A percentile compares a stretch with the other conserved stretches of the same genome.
phyloP scores from a whole-genome alignment of 371 early-diverging fungal genomes.

The Mortierella sp. region DNA sequence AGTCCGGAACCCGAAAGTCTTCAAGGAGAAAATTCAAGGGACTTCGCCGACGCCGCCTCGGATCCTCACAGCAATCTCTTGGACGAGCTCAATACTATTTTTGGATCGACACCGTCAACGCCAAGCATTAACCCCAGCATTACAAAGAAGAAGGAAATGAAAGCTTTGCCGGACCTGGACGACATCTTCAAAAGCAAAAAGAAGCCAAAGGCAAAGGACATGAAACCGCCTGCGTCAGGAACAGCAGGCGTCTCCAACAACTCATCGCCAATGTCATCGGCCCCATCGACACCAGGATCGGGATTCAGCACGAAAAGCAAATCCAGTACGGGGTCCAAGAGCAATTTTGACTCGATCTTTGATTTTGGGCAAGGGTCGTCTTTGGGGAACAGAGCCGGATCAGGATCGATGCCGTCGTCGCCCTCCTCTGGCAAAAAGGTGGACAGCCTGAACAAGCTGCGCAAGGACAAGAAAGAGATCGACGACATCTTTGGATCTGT shows the following conservation, averaged over 20 bases:
- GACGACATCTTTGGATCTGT: constrained; percentile 18
- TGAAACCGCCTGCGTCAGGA: background rate
- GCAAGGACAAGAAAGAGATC: constrained; percentile 29
- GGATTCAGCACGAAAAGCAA: constrained; percentile 11
- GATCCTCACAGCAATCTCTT: constrained; percentile 12
- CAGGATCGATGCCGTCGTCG: background rate
- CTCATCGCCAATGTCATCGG: background rate
- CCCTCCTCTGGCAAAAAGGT: background rate
- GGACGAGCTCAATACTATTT: constrained; percentile 20
- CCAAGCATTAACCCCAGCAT: background rate
- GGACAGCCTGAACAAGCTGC: background rate
- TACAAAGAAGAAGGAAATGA: background rate
- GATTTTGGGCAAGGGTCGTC: constrained; percentile 9
- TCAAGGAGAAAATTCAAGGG: background rate
- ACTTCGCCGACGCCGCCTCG: background rate
- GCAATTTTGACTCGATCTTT: constrained; percentile 47
- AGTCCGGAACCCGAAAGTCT: background rate
- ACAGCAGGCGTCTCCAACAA: background rate
- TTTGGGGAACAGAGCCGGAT: background rate
- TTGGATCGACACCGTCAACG: background rate
- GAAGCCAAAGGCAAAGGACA: constrained; percentile 20
- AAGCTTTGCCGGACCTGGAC: constrained; percentile 8
- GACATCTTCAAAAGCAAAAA: constrained; percentile 13
- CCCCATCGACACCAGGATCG: background rate
- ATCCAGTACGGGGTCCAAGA: constrained; percentile 6